Base-by-base conservation (phyloP, 495 filamentous ascomycete species). In the Xylaria cubensis region DNA sequence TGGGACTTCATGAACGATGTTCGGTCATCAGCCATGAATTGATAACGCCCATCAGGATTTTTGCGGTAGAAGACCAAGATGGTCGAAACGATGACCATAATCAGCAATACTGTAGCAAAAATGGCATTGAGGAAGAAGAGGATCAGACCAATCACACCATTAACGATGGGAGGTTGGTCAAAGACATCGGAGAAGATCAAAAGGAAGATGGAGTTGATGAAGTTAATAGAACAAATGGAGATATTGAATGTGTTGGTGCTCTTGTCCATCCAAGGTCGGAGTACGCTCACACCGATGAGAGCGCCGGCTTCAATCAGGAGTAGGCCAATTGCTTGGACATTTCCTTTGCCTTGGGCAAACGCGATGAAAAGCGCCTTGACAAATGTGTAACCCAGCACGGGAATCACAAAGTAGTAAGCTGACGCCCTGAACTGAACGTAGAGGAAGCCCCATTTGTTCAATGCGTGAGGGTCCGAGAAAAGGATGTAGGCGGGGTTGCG, bases 191-290 rank as follows among this genome's bases (percentile, higher is more conserved):
- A 93, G 81, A 95, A 95, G 63, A 97, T 86, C 36, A 97, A 83
- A 9, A 97, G 85, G 84, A 96, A 95, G 80, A 97, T 90, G 72
- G 90, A 88, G 80, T 97, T 97, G 79, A 98, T 78, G 79, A 98
- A 97, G 82, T 98, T 98, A 77, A 97, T 84, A 39, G 88, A 90
- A 67, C 88, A 90, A 77, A 99, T 98, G 67, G 95, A 86, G 74
- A 99, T 97, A 84, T 98, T 98, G 88, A 97, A 97, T 63, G 91
- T 89, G 80, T 99, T 99, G 71, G 95, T 98, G 83, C 94, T 96
- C 89, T 97, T 98, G 86, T 99, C 96, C 96, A 99, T 98, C 90
- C 94, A 99, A 8, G 96, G 96, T 51, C 93, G 90, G 75, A 97
- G 83, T 56, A 97, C 89, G 73, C 89, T 92, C 44, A 94, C 90